A percentile compares a stretch with the other conserved stretches of the same genome.
phyloP scores from a whole-genome alignment of 345 rosid genomes.

The Syzygium aromaticum region DNA sequence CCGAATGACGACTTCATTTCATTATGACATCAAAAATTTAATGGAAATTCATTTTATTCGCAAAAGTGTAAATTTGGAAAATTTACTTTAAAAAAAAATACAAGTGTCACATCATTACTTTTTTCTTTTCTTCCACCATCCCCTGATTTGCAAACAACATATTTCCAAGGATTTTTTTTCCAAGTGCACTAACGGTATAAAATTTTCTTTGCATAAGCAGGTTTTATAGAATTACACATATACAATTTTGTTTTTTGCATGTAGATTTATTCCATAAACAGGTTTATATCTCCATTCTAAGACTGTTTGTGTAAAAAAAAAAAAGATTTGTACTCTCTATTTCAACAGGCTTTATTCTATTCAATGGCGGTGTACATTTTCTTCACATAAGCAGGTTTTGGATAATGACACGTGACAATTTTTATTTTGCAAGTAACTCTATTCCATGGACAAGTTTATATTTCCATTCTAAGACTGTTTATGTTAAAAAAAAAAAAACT shows the following conservation, averaged over 20 bases:
- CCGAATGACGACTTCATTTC: neutral
- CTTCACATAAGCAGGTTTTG: neutral
- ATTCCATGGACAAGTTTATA: neutral
- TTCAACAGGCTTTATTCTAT: neutral
- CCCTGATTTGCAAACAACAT: neutral
- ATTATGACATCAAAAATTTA: neutral
- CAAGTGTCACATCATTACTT: neutral
- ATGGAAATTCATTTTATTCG: neutral
- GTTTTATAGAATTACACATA: neutral
- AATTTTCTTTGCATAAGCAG: neutral
- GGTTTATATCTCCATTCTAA: neutral
- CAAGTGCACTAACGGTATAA: neutral
- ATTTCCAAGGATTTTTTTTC: neutral
- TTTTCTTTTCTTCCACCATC: neutral
- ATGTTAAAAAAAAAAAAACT: too few species aligned
- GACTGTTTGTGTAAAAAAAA: neutral
- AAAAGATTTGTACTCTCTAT: neutral
- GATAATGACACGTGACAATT: neutral
- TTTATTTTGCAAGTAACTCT: neutral
- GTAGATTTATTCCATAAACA: neutral
- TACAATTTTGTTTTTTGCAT: neutral
- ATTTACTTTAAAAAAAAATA: neutral
- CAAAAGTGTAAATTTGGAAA: neutral
- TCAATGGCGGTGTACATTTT: neutral
- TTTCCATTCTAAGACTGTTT: neutral